Evolutionary conservation across 164 flowering plant species (phyloP).

Genomic region (Aristolochia fimbriata): DNA sequence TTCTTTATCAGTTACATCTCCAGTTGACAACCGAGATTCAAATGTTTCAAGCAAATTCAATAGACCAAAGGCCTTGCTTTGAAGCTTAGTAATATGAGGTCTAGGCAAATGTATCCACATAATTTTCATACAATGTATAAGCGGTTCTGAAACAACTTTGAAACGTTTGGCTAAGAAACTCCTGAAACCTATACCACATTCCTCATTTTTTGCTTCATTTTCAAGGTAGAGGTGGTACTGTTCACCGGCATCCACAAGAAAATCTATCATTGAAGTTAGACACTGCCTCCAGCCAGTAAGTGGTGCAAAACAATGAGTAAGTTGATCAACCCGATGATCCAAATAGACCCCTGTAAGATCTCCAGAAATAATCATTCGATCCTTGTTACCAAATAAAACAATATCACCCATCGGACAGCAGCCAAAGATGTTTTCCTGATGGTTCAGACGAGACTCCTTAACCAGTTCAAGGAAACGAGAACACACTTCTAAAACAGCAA

Average conservation of each 20-base stretch:
- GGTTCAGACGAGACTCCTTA: conserved; percentile 8
- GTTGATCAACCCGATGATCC: conserved; percentile 33
- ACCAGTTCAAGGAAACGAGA: conserved; percentile 37
- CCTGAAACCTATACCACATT: neutral
- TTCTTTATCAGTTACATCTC: conserved; percentile 20
- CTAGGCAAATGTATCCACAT: conserved; percentile 42
- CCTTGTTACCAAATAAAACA: conserved; percentile 55
- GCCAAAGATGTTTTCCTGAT: neutral
- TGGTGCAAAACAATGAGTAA: conserved; percentile 35
- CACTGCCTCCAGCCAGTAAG: conserved; percentile 39
- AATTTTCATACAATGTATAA: conserved; percentile 23
- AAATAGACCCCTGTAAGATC: conserved; percentile 44
- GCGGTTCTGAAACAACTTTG: neutral
- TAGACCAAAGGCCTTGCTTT: conserved; percentile 16
- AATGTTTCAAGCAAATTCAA: conserved; percentile 21
- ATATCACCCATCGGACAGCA: conserved; percentile 41
- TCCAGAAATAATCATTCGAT: conserved; percentile 28
- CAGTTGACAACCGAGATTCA: conserved; percentile 17
- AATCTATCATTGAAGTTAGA: conserved; percentile 28
- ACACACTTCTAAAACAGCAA: conserved; percentile 51
- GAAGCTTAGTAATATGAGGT: conserved; percentile 16
- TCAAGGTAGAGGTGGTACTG: conserved; percentile 25
- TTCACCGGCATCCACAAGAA: conserved; percentile 38
- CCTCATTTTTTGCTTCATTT: conserved; percentile 16
- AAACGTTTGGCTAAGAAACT: neutral